Conservation (phyloP, 106 monocot genomes). For the Narthecium ossifragum region DNA sequence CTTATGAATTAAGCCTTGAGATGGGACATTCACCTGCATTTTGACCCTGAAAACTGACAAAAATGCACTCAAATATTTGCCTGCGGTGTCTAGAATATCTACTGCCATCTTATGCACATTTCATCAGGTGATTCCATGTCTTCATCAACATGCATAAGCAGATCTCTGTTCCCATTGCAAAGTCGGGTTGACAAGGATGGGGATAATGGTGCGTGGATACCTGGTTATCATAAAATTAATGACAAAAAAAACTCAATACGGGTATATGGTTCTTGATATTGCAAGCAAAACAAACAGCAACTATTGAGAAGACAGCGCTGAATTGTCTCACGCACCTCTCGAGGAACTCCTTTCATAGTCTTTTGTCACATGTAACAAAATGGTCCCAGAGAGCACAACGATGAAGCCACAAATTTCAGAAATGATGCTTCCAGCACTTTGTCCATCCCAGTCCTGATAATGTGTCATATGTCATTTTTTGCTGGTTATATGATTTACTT, state of each 20-base stretch:
- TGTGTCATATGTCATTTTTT: no score
- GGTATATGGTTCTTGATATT: neutral
- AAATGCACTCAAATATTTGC: no score
- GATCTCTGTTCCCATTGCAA: constrained; percentile 40
- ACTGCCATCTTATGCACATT: constrained; percentile 40
- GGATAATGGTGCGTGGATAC: constrained; percentile 51
- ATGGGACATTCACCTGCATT: no score
- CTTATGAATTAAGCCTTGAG: no score
- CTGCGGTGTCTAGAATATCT: constrained; percentile 31
- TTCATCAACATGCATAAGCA: constrained; percentile 51
- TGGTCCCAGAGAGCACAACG: constrained; percentile 85
- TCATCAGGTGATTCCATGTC: constrained; percentile 50
- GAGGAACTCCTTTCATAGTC: constrained; percentile 55
- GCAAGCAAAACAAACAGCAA: neutral
- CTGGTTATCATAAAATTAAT: constrained; percentile 24
- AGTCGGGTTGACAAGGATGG: constrained; percentile 59
- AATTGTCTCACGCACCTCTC: constrained; percentile 25
- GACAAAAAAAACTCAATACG: neutral
- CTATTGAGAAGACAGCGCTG: neutral
- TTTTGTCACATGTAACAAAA: constrained; percentile 70
- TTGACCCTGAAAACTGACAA: no score
- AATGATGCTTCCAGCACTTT: constrained; percentile 53
- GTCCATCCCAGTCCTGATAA: constrained; percentile 89
- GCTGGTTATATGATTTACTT: neutral
- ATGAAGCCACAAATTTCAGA: constrained; percentile 95